Evolutionary conservation across 345 rosid genomes (phyloP).

Genomic region (Bruguiera sexangula): DNA sequence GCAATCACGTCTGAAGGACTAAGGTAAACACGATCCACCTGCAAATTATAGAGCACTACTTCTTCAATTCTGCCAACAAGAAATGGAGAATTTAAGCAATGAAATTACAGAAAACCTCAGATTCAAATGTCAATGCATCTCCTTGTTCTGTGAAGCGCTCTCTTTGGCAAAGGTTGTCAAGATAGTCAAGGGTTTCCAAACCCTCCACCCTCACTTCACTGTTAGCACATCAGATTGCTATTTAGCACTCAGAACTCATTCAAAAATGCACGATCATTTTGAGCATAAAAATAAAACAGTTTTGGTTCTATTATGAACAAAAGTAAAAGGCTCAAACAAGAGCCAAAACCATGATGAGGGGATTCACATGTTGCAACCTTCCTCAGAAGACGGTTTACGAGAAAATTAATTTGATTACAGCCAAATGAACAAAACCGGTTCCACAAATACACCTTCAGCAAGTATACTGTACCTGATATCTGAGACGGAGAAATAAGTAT

Average conservation of each 20-base stretch:
- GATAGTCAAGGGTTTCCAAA: conserved; percentile 88
- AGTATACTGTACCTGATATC: conserved; percentile 64
- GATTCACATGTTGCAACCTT: too few species aligned
- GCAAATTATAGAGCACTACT: background rate
- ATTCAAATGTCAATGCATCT: conserved; percentile 79
- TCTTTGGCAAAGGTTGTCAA: conserved; percentile 64
- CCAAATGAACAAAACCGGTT: too few species aligned
- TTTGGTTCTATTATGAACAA: too few species aligned
- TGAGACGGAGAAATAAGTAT: conserved; percentile 76
- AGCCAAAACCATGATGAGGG: too few species aligned
- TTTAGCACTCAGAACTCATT: background rate
- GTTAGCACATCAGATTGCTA: conserved; percentile 12
- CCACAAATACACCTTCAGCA: background rate
- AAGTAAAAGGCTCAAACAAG: too few species aligned
- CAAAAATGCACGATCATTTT: background rate
- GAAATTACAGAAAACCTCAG: conserved; percentile 51
- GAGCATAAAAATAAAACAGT: background rate
- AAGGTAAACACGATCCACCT: conserved; percentile 87
- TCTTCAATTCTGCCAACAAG: too few species aligned
- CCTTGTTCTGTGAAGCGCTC: conserved; percentile 94
- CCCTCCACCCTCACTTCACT: conserved; percentile 98
- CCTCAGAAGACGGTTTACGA: too few species aligned
- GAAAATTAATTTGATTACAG: too few species aligned
- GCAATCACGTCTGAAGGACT: conserved; percentile 57
- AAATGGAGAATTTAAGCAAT: too few species aligned